These are phyloP conservation scores for Ceratobasidium sp. DNA, from an alignment of 1,284 basidiomycete species.

Conservation along the genomic window DNA sequence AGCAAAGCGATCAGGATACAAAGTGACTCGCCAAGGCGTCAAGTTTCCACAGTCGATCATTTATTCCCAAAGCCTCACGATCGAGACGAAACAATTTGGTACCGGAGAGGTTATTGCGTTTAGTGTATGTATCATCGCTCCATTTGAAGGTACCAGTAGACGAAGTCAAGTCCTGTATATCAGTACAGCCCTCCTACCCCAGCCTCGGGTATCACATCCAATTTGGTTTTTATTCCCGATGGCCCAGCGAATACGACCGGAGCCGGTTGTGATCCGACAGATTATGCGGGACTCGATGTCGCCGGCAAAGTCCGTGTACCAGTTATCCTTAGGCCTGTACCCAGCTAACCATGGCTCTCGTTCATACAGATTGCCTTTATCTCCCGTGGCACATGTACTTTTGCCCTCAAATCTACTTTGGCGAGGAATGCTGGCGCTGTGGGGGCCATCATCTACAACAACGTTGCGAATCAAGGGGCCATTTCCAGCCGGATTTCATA, in stretches of 20 bases:
- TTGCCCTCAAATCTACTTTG: conserved; percentile 26
- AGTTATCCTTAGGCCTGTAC: not conserved
- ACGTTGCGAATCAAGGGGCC: not conserved
- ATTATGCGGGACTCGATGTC: conserved; percentile 21
- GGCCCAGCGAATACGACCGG: not conserved
- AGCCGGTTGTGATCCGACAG: conserved; percentile 22
- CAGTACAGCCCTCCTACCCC: conserved; percentile 26
- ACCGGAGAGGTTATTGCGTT: conserved; percentile 29
- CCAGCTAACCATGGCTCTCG: not conserved
- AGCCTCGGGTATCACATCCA: not conserved
- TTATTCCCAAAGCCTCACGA: conserved; percentile 8
- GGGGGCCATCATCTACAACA: conserved; percentile 23
- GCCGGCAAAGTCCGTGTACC: conserved; percentile 4
- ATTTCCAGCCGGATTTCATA: conserved; percentile 29
- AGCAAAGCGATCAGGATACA: conserved; percentile 15
- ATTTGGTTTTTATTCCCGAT: conserved; percentile 22
- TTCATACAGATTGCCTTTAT: conserved; percentile 11
- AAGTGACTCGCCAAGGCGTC: conserved; percentile 7
- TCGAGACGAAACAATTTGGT: conserved; percentile 15
- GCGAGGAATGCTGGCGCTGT: conserved; percentile 23
- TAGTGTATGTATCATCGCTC: not conserved
- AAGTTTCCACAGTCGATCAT: conserved; percentile 20
- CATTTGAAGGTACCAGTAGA: not conserved
- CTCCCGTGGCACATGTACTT: conserved; percentile 21
- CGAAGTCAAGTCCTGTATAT: not conserved